phyloP scores from a whole-genome alignment of 805 yeast species.

The Nakazawaea holstii region DNA sequence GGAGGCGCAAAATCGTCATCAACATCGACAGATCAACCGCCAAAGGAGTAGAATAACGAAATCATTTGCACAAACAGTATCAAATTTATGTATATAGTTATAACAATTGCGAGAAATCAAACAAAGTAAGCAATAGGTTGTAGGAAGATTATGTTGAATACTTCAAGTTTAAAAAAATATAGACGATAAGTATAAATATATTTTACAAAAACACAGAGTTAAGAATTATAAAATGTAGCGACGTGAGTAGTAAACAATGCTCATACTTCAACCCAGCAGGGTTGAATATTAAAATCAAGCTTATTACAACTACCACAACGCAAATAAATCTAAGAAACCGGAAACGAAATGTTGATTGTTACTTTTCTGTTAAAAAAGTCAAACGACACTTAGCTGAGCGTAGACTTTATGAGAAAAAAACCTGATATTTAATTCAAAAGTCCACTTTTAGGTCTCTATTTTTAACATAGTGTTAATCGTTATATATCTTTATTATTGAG shows the following conservation, averaged over 20 bases:
- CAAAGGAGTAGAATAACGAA: not conserved
- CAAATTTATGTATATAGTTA: not conserved
- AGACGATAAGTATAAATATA: no score
- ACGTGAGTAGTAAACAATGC: conserved; percentile 41
- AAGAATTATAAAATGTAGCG: conserved; percentile 35
- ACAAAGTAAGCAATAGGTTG: no score
- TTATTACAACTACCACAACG: conserved; percentile 31
- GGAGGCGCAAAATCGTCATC: conserved; percentile 1
- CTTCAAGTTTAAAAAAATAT: no score
- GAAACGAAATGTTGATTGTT: conserved; percentile 72
- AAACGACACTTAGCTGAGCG: conserved; percentile 64
- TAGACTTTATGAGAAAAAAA: conserved; percentile 34
- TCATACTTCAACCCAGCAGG: conserved; percentile 22
- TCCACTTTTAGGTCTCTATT: conserved; percentile 37
- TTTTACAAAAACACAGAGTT: not conserved
- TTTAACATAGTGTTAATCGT: conserved; percentile 35
- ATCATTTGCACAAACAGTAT: not conserved
- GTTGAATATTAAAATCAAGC: conserved; percentile 21
- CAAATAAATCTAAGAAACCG: conserved; percentile 60
- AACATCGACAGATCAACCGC: not conserved
- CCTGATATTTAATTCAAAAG: conserved; percentile 36
- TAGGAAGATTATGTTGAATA: no score
- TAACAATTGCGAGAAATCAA: not conserved
- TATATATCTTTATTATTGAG: conserved; percentile 52
- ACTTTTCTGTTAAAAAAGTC: conserved; percentile 71